A percentile compares a stretch with the other conserved stretches of the same genome.
Evolutionary conservation across 306 rosid genomes (phyloP).

Genomic region (Acmispon strigosus): DNA sequence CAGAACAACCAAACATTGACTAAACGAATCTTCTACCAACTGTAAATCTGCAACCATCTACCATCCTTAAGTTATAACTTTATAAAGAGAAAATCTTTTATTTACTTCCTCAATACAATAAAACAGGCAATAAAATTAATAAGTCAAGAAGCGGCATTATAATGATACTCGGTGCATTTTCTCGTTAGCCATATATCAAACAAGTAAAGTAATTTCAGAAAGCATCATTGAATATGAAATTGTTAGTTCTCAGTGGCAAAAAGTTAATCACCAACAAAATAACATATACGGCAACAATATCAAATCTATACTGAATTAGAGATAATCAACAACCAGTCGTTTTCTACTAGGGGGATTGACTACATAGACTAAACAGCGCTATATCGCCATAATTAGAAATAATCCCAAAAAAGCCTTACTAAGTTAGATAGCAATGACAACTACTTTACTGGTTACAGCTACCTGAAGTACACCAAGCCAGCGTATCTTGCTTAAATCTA

Average conservation of each 20-base stretch:
- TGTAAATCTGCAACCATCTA: neutral
- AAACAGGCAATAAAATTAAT: constrained; percentile 9
- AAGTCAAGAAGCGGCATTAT: neutral
- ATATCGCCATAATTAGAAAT: neutral
- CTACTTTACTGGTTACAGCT: constrained; percentile 4
- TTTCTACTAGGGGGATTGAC: neutral
- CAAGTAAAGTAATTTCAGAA: neutral
- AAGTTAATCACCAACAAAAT: neutral
- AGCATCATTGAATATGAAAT: constrained; percentile 1
- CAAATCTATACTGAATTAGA: neutral
- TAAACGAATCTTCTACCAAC: neutral
- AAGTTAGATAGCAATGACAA: neutral
- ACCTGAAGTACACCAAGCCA: constrained; percentile 82
- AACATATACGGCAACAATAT: neutral
- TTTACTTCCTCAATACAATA: constrained; percentile 4
- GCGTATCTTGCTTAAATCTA: constrained; percentile 61
- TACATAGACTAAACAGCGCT: neutral
- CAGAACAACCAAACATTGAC: neutral
- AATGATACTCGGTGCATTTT: neutral
- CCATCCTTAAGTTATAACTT: neutral
- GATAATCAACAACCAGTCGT: neutral
- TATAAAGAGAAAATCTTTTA: neutral
- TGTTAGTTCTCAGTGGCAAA: neutral
- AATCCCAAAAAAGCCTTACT: neutral
- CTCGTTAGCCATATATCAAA: neutral